phyloP scores from a whole-genome alignment of 192 early-diverging fungal genomes.

The Coemansia sp. region DNA sequence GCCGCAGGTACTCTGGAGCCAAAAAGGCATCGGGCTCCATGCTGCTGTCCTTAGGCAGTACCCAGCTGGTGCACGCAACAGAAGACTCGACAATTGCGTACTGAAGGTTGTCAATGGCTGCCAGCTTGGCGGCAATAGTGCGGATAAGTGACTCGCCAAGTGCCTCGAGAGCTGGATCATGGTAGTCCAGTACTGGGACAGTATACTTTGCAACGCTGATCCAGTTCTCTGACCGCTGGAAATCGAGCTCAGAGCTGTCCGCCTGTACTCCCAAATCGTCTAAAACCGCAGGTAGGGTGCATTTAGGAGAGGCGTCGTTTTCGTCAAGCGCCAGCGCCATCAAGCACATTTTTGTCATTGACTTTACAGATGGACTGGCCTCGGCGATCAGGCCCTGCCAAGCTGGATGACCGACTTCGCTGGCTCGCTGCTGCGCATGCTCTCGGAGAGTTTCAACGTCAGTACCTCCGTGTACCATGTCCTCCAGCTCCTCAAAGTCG shows the following conservation, averaged over 20 bases:
- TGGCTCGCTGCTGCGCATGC: slow-evolving; percentile 15
- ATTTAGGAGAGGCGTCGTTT: slow-evolving; percentile 31
- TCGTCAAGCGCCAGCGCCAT: slow-evolving; percentile 24
- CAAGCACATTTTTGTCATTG: slow-evolving; percentile 21
- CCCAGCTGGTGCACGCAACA: slow-evolving; percentile 37
- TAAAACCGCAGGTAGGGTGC: slow-evolving; percentile 2
- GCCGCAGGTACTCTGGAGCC: background rate
- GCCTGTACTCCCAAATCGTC: no score
- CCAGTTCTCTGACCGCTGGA: slow-evolving; percentile 41
- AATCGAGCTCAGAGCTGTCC: slow-evolving; percentile 11
- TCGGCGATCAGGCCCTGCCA: slow-evolving; percentile 33
- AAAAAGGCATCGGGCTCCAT: background rate
- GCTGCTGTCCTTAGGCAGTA: slow-evolving; percentile 10
- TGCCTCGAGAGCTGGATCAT: slow-evolving; percentile 15
- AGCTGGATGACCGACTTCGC: slow-evolving; percentile 14
- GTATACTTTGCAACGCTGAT: slow-evolving; percentile 17
- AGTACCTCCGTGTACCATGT: slow-evolving; percentile 26
- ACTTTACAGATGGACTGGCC: slow-evolving; percentile 12
- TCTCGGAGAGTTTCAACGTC: slow-evolving; percentile 15
- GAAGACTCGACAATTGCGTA: slow-evolving; percentile 46
- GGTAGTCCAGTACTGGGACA: slow-evolving; percentile 7
- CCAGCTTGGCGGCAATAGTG: slow-evolving; percentile 31
- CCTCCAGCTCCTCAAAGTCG: slow-evolving; percentile 26
- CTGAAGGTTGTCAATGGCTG: slow-evolving; percentile 37
- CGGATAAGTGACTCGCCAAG: slow-evolving; percentile 13